Percentiles rank a stretch among this genome's conserved stretches.
Conservation (phyloP, 495 filamentous ascomycete species). For the Hyaloscypha bicolor region DNA sequence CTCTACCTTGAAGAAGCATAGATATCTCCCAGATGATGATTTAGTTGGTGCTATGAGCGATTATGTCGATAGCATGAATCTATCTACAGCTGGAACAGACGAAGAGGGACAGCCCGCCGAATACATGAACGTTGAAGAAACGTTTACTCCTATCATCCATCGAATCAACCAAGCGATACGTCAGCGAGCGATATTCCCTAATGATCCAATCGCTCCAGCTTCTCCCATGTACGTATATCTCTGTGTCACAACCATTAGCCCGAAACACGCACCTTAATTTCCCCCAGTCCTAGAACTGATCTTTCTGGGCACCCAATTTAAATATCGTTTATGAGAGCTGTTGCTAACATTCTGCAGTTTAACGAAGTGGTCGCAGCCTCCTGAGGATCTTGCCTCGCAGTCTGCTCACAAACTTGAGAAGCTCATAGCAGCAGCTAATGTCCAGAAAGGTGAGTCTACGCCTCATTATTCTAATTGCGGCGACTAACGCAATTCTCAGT, state of each 20-base stretch:
- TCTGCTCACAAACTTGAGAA: conserved; percentile 44
- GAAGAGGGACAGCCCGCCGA: conserved; percentile 76
- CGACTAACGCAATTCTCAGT: conserved; percentile 49
- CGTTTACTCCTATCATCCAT: conserved; percentile 90
- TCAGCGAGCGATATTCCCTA: conserved; percentile 75
- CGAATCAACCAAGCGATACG: conserved; percentile 84
- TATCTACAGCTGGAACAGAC: conserved; percentile 58
- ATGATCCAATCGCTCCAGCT: conserved; percentile 65
- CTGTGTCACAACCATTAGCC: no score
- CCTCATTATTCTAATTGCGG: neutral
- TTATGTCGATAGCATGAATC: conserved; percentile 93
- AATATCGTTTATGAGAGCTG: neutral
- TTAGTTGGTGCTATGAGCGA: conserved; percentile 80
- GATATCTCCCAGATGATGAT: conserved; percentile 78
- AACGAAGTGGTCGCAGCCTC: conserved; percentile 73
- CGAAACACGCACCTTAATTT: no score
- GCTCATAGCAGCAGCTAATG: conserved; percentile 69
- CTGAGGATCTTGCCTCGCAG: conserved; percentile 62
- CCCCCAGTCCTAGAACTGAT: no score
- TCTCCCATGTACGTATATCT: conserved; percentile 48
- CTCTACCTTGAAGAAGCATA: conserved; percentile 79
- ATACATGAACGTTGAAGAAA: conserved; percentile 78
- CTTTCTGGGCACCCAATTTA: no score
- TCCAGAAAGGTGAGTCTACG: conserved; percentile 75
- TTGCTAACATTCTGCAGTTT: conserved; percentile 38